phyloP scores from a whole-genome alignment of 2,329 filamentous ascomycete genomes.

The Alternaria infectoria region DNA sequence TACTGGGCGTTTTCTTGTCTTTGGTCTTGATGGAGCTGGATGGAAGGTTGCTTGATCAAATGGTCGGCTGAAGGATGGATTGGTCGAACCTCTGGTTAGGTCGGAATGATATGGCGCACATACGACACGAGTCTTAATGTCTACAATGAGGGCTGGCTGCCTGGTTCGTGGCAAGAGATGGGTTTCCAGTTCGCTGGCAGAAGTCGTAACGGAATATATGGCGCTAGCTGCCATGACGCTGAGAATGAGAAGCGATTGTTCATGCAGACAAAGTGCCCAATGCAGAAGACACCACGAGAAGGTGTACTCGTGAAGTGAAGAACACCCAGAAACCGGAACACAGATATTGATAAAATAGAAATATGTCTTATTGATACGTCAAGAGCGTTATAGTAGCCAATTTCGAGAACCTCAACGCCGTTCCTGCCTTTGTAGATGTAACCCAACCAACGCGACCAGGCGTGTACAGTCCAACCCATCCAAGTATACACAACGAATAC shows the following conservation, averaged over 20 bases:
- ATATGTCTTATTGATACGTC: background rate
- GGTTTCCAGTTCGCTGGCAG: background rate
- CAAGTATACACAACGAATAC: background rate
- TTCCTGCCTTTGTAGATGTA: background rate
- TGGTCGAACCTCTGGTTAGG: background rate
- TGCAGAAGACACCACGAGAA: background rate
- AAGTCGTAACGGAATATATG: background rate
- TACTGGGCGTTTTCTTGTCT: slow-evolving; percentile 2
- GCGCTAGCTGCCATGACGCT: background rate
- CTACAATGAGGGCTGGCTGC: background rate
- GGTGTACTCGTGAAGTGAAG: background rate
- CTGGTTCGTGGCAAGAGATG: background rate
- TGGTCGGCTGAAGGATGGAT: background rate
- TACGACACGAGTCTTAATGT: background rate
- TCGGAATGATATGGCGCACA: background rate
- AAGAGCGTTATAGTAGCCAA: background rate
- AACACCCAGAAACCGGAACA: background rate
- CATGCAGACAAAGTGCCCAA: background rate
- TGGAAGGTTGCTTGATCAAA: background rate
- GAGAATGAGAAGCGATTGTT: background rate
- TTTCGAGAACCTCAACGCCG: background rate
- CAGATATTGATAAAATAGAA: background rate
- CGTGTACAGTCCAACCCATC: background rate
- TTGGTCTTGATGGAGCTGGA: background rate
- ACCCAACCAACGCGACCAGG: background rate